Conservation (phyloP, 345 rosid species). For the Lumnitzera littorea region DNA sequence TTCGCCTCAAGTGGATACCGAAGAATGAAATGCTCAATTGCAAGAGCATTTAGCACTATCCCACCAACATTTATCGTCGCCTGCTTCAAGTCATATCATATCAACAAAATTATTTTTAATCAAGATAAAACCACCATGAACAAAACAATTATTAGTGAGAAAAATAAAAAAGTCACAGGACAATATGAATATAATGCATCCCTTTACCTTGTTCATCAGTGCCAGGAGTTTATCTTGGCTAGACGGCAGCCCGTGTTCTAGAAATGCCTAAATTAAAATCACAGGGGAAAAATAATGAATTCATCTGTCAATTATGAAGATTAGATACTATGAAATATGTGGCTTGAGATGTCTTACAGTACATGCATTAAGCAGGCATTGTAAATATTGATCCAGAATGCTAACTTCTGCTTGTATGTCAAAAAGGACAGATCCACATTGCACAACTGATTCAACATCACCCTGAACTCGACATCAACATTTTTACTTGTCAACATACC, state of each 20-base stretch:
- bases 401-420: slow-evolving; percentile 87
- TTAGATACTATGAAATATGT: slow-evolving; percentile 7
- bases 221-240: slow-evolving; percentile 65
- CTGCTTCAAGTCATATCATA: slow-evolving; percentile 20
- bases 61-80: slow-evolving; percentile 82
- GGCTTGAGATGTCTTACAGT: slow-evolving; percentile 36
- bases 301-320: background rate
- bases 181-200: background rate
- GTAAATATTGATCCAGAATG: slow-evolving; percentile 89
- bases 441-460: slow-evolving; percentile 48
- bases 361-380: slow-evolving; percentile 95
- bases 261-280: slow-evolving; percentile 51
- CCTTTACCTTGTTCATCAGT: slow-evolving; percentile 74
- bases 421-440: slow-evolving; percentile 60
- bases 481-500: too few relatives aligned
- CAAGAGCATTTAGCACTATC: slow-evolving; percentile 80
- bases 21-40: slow-evolving; percentile 87
- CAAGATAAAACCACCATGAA: background rate
- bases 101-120: background rate
- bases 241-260: slow-evolving; percentile 82
- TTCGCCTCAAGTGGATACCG: slow-evolving; percentile 65
- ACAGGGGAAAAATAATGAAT: background rate
- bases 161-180: background rate
- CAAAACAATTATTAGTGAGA: background rate
- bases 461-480: slow-evolving; percentile 26